Conservation (phyloP, 768 basidiomycete species). For the Lactifluus hygrophoroides region DNA sequence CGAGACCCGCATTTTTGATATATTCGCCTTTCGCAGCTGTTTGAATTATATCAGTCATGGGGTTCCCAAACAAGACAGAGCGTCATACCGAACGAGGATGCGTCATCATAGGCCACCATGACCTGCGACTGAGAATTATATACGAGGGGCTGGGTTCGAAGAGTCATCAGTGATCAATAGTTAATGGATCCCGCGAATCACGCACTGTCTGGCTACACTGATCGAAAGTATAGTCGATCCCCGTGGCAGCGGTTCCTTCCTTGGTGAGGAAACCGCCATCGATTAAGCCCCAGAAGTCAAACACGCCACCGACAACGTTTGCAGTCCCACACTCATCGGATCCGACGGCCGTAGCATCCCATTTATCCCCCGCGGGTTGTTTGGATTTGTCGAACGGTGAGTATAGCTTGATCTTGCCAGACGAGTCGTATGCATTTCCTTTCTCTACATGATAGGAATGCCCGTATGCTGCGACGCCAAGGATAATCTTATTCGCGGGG, state of each 20-base stretch:
- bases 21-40: conserved; percentile 35
- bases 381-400: conserved; percentile 40
- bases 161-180: not conserved
- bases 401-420: conserved; percentile 36
- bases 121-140: conserved; percentile 46
- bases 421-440: conserved; percentile 29
- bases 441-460: conserved; percentile 52
- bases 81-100: conserved; percentile 39
- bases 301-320: conserved; percentile 11
- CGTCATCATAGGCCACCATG: conserved; percentile 60
- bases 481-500: conserved; percentile 48
- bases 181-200: conserved; percentile 21
- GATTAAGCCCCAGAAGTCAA: conserved; percentile 18
- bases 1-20: conserved; percentile 28
- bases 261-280: conserved; percentile 1
- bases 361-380: conserved; percentile 36
- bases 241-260: conserved; percentile 21
- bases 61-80: not conserved
- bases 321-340: conserved; percentile 31
- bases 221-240: conserved; percentile 49
- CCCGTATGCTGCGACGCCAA: conserved; percentile 81
- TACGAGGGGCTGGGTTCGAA: conserved; percentile 49
- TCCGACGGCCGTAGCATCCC: conserved; percentile 23
- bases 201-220: conserved; percentile 65
- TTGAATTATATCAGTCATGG: not conserved